Evolutionary conservation across 2,329 filamentous ascomycete genomes (phyloP).

Genomic region (Fusarium praegraminearum): DNA sequence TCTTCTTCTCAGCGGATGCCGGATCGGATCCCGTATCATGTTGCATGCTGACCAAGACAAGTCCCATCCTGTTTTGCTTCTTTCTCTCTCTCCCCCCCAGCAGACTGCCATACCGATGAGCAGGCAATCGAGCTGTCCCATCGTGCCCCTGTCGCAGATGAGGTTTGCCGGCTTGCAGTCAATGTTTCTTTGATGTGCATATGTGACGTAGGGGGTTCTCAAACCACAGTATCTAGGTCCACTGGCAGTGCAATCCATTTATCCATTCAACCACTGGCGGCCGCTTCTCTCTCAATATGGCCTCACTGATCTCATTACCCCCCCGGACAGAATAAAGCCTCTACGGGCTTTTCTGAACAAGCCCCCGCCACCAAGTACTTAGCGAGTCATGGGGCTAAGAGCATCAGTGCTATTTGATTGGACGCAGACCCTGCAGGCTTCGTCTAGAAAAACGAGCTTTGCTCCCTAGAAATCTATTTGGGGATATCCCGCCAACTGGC

Average conservation of each 20-base stretch:
- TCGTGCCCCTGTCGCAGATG: conserved; percentile 29
- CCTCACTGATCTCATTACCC: conserved; percentile 44
- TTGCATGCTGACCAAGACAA: conserved; percentile 18
- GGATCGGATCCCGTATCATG: background rate
- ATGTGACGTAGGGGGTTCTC: conserved; percentile 41
- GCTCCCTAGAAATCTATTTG: conserved; percentile 47
- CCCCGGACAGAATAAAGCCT: conserved; percentile 32
- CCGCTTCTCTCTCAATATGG: conserved; percentile 42
- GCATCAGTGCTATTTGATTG: conserved; percentile 43
- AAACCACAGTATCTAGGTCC: conserved; percentile 22
- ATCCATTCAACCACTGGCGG: conserved; percentile 31
- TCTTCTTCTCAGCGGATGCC: background rate
- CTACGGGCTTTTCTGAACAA: conserved; percentile 38
- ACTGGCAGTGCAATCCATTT: conserved; percentile 15
- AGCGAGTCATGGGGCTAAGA: conserved; percentile 48
- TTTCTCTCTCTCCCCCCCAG: background rate
- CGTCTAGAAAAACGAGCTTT: conserved; percentile 49
- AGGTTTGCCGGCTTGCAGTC: conserved; percentile 24
- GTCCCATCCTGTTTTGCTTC: conserved; percentile 8
- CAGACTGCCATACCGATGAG: conserved; percentile 1
- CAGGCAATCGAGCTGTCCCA: conserved; percentile 3
- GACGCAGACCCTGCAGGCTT: conserved; percentile 41
- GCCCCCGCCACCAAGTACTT: conserved; percentile 43
- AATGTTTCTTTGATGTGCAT: conserved; percentile 32
- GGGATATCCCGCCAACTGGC: conserved; percentile 45